phyloP scores from a whole-genome alignment of 768 basidiomycete genomes.

The Kwoniella europaea region DNA sequence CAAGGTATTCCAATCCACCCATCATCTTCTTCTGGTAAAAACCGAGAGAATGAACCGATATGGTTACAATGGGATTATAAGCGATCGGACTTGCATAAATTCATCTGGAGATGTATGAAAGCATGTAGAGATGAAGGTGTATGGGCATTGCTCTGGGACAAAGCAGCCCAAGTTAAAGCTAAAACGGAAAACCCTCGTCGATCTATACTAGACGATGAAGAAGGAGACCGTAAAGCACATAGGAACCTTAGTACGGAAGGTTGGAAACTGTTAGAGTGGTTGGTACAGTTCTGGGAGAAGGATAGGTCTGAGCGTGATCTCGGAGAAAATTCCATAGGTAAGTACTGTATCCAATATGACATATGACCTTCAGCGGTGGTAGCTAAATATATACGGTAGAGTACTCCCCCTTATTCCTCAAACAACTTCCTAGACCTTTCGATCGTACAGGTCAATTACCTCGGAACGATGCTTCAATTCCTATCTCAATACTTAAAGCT shows the following conservation, averaged over 20 bases:
- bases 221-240: slow-evolving; percentile 14
- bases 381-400: background rate
- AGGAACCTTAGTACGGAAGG: slow-evolving; percentile 24
- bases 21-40: background rate
- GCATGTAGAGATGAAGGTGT: slow-evolving; percentile 23
- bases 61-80: slow-evolving; percentile 23
- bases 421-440: slow-evolving; percentile 35
- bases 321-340: background rate
- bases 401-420: slow-evolving; percentile 34
- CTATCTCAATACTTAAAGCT: slow-evolving; percentile 18
- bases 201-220: slow-evolving; percentile 26
- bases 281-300: slow-evolving; percentile 38
- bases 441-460: slow-evolving; percentile 17
- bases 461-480: slow-evolving; percentile 28
- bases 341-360: too few relatives aligned
- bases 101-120: slow-evolving; percentile 13
- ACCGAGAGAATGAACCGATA: slow-evolving; percentile 4
- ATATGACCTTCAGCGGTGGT: too few relatives aligned
- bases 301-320: slow-evolving; percentile 22
- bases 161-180: background rate
- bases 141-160: slow-evolving; percentile 30
- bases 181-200: slow-evolving; percentile 10
- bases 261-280: slow-evolving; percentile 35
- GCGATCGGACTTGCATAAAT: slow-evolving; percentile 13
- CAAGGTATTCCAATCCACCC: slow-evolving; percentile 21